Percentiles rank a stretch among this genome's conserved stretches.
Evolutionary conservation across 1,284 basidiomycete genomes (phyloP).

Genomic region (Ganoderma meredithae): DNA sequence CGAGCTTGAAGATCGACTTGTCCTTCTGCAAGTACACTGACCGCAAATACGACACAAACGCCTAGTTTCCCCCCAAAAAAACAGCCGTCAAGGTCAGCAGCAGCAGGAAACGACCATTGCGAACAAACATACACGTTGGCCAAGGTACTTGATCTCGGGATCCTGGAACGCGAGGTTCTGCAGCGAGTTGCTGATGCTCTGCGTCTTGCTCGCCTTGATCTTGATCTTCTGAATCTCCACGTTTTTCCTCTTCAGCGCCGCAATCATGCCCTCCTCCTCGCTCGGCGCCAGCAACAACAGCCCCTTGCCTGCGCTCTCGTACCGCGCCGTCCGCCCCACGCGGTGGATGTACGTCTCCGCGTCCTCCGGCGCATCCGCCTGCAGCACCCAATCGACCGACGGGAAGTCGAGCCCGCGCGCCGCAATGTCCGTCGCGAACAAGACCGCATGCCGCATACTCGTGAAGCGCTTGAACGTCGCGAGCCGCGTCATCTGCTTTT

Average conservation of each 20-base stretch:
- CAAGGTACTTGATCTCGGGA: constrained; percentile 97
- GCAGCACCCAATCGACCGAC: constrained; percentile 96
- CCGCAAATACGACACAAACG: constrained; percentile 96
- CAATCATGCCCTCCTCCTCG: constrained; percentile 91
- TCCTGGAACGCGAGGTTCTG: constrained; percentile 96
- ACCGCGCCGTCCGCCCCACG: constrained; percentile 94
- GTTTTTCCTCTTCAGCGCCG: constrained; percentile 75
- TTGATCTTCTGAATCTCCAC: constrained; percentile 88
- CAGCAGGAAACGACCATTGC: too few species aligned
- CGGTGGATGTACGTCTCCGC: constrained; percentile 99
- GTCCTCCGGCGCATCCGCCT: constrained; percentile 97
- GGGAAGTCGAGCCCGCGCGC: constrained; percentile 98
- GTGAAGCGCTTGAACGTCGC: constrained; percentile 87
- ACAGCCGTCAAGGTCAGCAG: neutral
- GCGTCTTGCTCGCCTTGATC: constrained; percentile 89
- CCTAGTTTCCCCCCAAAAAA: constrained; percentile 54
- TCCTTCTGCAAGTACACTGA: constrained; percentile 95
- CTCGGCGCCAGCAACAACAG: constrained; percentile 87
- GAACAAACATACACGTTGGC: constrained; percentile 75
- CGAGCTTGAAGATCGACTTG: constrained; percentile 91
- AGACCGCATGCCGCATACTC: constrained; percentile 78
- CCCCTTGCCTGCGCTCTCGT: constrained; percentile 90
- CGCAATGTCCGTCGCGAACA: constrained; percentile 98
- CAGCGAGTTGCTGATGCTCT: constrained; percentile 87
- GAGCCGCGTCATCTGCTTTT: constrained; percentile 92